Base-by-base conservation (phyloP, 2,329 filamentous ascomycete species). In the Penicillium nordicum region DNA sequence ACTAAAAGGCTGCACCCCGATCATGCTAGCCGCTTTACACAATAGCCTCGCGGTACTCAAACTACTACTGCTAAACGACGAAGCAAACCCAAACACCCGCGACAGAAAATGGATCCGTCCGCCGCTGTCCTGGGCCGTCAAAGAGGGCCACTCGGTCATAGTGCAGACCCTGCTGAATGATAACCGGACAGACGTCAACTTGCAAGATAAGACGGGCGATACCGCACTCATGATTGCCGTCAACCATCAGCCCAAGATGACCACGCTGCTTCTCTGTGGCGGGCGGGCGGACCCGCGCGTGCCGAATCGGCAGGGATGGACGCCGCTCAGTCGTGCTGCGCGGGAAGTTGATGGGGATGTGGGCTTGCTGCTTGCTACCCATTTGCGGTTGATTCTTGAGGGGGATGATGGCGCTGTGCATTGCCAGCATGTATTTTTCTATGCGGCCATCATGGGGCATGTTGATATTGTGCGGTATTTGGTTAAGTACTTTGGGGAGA, bases 371-470 rank as follows among this genome's bases (percentile, higher is more conserved):
- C 62, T 65, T 21, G 63, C 62, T 0, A 48, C 57, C 12, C 63
- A 65, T 53, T 23, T 65, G 23, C 47, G 53, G 18, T 29, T 61
- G 14, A 65, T 65, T 10, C 41, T 65, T 2, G 56, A 64, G 16
- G 63, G 61, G 3, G 42, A 62, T 18, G 38, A 57, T 23, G 25
- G 46, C 1, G 42, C 47, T 12, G 48, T 14, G 5, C 60, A 65
- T 50, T 60, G 62, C 5, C 63, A 65, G 42, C 60, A 64, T 55
- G 62, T 65, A 1, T 65, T 65, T 27, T 63, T 62, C 34, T 62
- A 61, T 21, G 63, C 63, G 36, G 62, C 63, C 36, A 59, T 64
- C 10, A 57, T 55, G 46, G 63, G 63, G 0, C 57, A 63, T 16
- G 23, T 59, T 9, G 63, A 65, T 40, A 58, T 62, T 23, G 62